These are phyloP conservation scores for Medicago truncatula DNA, from an alignment of 306 rosid species.

Conservation along the genomic window DNA sequence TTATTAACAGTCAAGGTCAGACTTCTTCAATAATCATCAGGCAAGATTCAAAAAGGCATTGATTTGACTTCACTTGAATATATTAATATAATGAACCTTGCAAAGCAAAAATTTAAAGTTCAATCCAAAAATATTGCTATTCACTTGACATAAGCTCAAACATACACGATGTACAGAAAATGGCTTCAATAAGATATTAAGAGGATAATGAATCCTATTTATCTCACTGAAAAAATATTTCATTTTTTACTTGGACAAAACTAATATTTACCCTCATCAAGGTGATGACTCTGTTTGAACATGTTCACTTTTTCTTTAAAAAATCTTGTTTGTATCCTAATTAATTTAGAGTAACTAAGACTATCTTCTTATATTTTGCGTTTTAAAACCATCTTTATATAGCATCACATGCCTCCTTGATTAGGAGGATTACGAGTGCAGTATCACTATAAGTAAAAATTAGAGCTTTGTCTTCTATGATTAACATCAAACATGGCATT, in stretches of 20 bases:
- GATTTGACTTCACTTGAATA: background rate
- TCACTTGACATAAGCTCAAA: constrained; percentile 18
- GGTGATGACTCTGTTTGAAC: background rate
- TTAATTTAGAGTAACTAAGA: background rate
- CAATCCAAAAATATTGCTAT: constrained; percentile 7
- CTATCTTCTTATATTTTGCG: background rate
- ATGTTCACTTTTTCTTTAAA: background rate
- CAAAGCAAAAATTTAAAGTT: background rate
- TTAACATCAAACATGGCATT: background rate
- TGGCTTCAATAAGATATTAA: constrained; percentile 1
- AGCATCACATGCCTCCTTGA: background rate
- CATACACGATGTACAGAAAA: constrained; percentile 13
- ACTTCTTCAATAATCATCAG: background rate
- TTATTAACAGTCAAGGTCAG: background rate
- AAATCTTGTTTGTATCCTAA: background rate
- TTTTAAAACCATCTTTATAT: background rate
- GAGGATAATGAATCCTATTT: background rate
- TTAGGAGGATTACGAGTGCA: background rate
- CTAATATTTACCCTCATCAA: background rate
- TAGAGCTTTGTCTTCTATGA: background rate
- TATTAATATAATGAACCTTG: background rate
- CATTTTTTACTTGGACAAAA: constrained; percentile 4
- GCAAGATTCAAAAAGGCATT: background rate
- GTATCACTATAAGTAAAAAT: background rate
- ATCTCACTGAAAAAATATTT: background rate